phyloP scores from a whole-genome alignment of 208 protist genomes.

The Phytomonas sp. region DNA sequence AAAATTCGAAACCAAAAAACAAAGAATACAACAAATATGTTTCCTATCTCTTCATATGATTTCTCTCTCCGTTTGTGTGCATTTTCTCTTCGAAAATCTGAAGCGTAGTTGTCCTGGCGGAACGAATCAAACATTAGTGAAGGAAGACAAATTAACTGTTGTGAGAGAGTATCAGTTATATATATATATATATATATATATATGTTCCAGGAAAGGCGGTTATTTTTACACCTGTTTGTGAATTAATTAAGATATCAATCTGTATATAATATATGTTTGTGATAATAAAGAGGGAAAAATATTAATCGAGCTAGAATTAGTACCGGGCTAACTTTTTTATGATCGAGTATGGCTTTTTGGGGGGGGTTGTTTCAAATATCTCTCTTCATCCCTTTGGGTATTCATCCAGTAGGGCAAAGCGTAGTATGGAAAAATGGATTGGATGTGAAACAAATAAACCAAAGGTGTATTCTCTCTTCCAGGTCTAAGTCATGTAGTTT shows the following conservation, averaged over 20 bases:
- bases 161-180: too few species aligned
- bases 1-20: constrained; percentile 6
- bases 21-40: constrained; percentile 12
- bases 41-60: constrained; percentile 14
- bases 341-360: background rate
- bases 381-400: too few species aligned
- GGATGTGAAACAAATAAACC: too few species aligned
- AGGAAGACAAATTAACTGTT: too few species aligned
- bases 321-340: background rate
- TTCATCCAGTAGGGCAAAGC: too few species aligned
- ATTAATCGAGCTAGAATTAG: background rate
- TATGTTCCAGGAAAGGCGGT: background rate
- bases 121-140: background rate
- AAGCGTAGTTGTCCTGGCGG: background rate
- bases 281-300: constrained; percentile 8
- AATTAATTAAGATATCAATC: constrained; percentile 1
- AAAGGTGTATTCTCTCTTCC: too few species aligned
- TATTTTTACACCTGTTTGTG: constrained; percentile 1
- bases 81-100: background rate
- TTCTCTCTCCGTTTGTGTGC: background rate
- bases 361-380: too few species aligned
- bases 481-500: too few species aligned
- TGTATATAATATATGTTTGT: constrained; percentile 1
- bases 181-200: too few species aligned
- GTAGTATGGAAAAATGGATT: too few species aligned